Percentiles rank a stretch among this genome's conserved stretches.
These are phyloP conservation scores for Perilla frutescens DNA, from an alignment of 257 asterid genomes.

Conservation along the genomic window DNA sequence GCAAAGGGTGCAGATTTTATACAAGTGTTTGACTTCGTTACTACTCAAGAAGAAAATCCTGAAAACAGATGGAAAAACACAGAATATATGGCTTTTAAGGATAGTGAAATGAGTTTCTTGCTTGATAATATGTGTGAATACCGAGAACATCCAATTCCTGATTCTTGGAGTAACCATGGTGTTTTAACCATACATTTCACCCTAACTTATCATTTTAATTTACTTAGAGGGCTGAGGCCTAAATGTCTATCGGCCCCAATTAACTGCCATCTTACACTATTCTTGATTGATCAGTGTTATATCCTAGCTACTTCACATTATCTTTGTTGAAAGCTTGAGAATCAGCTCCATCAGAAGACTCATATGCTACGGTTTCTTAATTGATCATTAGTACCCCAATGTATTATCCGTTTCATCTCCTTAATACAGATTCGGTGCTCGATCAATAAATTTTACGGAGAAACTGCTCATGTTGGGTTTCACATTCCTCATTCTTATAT, in stretches of 20 bases:
- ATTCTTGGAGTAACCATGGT: background rate
- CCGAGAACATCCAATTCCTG: conserved; percentile 6
- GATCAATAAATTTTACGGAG: background rate
- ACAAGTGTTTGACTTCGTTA: too few relatives aligned
- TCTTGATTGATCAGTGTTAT: too few relatives aligned
- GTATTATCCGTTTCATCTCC: background rate
- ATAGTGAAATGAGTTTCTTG: conserved; percentile 10
- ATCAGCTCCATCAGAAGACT: background rate
- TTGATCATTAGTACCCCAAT: conserved; percentile 11
- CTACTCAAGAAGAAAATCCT: conserved; percentile 12
- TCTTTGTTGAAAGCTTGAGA: too few relatives aligned
- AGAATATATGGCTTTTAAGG: conserved; percentile 18
- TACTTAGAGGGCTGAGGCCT: background rate
- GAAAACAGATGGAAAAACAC: background rate
- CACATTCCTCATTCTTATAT: background rate
- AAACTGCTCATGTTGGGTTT: background rate
- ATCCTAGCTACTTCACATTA: too few relatives aligned
- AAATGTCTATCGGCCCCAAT: background rate
- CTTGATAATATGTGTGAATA: background rate
- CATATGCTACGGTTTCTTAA: background rate
- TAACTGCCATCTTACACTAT: too few relatives aligned
- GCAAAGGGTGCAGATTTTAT: background rate
- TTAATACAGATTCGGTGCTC: background rate
- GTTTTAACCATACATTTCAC: background rate
- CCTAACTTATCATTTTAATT: background rate